These are phyloP conservation scores for Austroboletus novae-zelandiae DNA, from an alignment of 1,284 basidiomycete genomes.

Conservation along the genomic window DNA sequence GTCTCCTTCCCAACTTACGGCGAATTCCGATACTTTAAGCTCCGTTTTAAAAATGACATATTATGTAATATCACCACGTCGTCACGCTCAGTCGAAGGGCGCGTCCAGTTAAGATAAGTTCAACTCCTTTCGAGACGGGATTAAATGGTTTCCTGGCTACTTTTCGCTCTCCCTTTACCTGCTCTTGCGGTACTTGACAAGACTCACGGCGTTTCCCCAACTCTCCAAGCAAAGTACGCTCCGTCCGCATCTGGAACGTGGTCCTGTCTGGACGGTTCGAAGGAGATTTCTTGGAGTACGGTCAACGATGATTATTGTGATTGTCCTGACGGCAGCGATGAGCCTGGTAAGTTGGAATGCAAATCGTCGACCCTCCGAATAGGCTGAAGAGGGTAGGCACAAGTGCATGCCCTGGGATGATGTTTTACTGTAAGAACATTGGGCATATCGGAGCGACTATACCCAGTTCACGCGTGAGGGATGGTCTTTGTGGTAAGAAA, in stretches of 20 bases:
- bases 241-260: constrained; percentile 49
- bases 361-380: neutral
- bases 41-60: constrained; percentile 16
- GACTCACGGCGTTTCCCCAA: constrained; percentile 49
- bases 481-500: constrained; percentile 89
- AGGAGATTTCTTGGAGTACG: constrained; percentile 69
- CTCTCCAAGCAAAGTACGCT: constrained; percentile 45
- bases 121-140: neutral
- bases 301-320: constrained; percentile 97
- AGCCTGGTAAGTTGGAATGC: constrained; percentile 62
- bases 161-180: constrained; percentile 39
- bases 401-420: constrained; percentile 75
- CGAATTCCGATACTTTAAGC: constrained; percentile 18
- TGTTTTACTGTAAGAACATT: constrained; percentile 86
- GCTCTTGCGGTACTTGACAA: constrained; percentile 42
- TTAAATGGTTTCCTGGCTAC: constrained; percentile 47
- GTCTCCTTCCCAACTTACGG: constrained; percentile 10
- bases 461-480: constrained; percentile 83
- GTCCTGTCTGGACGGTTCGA: constrained; percentile 73
- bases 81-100: neutral
- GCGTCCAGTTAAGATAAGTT: neutral
- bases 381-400: constrained; percentile 56
- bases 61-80: constrained; percentile 20
- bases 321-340: constrained; percentile 90
- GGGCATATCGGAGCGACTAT: constrained; percentile 86